Percentiles rank a stretch among this genome's conserved stretches.
These are phyloP conservation scores for Alternaria tenuissima DNA, from an alignment of 2,329 filamentous ascomycete genomes.

Conservation along the genomic window DNA sequence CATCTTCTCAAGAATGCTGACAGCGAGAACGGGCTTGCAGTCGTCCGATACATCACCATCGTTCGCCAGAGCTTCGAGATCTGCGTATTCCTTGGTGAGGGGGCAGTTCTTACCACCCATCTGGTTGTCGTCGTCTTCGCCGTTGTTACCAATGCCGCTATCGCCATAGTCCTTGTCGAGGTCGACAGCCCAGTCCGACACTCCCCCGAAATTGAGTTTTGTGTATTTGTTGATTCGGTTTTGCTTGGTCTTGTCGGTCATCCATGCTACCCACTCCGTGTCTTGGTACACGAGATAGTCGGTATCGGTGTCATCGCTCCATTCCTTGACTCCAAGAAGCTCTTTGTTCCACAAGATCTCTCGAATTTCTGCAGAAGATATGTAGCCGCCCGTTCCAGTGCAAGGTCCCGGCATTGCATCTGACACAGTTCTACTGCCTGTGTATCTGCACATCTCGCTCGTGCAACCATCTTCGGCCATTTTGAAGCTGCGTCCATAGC, in stretches of 20 bases:
- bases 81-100: no score
- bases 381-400: slow-evolving; percentile 52
- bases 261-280: not conserved
- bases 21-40: no score
- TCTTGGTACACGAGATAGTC: no score
- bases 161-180: no score
- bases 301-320: not conserved
- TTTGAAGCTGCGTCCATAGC: slow-evolving; percentile 48
- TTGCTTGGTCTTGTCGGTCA: not conserved
- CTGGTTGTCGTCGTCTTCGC: no score
- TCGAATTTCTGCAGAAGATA: slow-evolving; percentile 53
- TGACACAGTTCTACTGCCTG: slow-evolving; percentile 36
- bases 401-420: slow-evolving; percentile 47
- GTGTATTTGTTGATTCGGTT: not conserved
- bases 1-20: no score
- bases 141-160: no score
- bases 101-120: no score
- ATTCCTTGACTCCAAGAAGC: no score
- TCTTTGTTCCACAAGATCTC: not conserved
- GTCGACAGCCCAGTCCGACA: not conserved
- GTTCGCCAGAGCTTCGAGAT: no score
- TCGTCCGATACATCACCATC: no score
- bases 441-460: slow-evolving; percentile 46
- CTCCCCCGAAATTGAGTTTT: not conserved
- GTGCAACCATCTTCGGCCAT: slow-evolving; percentile 47